These are phyloP conservation scores for Fonsecaea monophora DNA, from an alignment of 2,329 filamentous ascomycete genomes.

Conservation along the genomic window DNA sequence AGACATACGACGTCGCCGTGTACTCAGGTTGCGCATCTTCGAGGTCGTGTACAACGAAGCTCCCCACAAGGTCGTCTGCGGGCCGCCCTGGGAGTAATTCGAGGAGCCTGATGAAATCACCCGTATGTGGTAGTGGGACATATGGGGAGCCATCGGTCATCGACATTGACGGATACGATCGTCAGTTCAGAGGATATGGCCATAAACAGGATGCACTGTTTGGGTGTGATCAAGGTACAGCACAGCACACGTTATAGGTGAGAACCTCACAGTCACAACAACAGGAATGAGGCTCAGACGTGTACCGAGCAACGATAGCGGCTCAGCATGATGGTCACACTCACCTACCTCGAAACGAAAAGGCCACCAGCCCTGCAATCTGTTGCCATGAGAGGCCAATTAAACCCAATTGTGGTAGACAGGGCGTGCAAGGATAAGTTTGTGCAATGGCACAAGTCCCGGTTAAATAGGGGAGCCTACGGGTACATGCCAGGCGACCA, in stretches of 20 bases:
- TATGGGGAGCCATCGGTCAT: conserved; percentile 9
- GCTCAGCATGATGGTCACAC: not conserved
- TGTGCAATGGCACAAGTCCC: not conserved
- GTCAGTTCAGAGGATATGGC: not conserved
- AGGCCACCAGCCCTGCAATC: not conserved
- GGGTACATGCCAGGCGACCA: conserved; percentile 1
- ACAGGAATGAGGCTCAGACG: not conserved
- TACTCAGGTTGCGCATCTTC: conserved; percentile 17
- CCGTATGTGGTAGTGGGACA: conserved; percentile 16
- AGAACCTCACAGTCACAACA: not conserved
- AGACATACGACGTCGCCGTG: conserved; percentile 27
- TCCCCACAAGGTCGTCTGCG: conserved; percentile 9
- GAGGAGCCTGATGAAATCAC: conserved; percentile 24
- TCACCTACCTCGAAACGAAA: not conserved
- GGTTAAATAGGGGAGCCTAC: not conserved
- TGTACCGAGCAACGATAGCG: not conserved
- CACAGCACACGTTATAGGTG: not conserved
- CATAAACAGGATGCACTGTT: not conserved
- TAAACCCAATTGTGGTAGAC: not conserved
- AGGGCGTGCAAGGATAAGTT: not conserved
- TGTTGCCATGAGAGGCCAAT: not conserved
- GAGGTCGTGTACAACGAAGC: conserved; percentile 25
- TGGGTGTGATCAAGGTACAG: not conserved
- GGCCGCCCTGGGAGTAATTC: conserved; percentile 16
- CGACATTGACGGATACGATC: not conserved